These are phyloP conservation scores for Chlorociboria aeruginascens DNA, from an alignment of 495 filamentous ascomycete genomes.

Conservation along the genomic window DNA sequence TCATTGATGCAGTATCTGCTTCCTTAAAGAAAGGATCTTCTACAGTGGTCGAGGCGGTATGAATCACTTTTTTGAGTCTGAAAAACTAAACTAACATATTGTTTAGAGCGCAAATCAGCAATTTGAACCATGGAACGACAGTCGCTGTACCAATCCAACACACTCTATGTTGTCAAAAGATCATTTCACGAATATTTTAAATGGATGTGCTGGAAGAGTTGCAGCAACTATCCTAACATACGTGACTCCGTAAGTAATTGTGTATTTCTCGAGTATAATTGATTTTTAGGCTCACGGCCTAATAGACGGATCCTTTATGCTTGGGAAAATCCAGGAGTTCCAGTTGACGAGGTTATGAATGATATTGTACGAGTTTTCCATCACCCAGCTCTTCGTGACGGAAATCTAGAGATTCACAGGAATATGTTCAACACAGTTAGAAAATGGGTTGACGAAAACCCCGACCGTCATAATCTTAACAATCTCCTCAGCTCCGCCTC, in stretches of 20 bases:
- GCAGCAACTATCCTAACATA: constrained; percentile 72
- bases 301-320: constrained; percentile 65
- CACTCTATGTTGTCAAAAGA: constrained; percentile 97
- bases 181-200: constrained; percentile 85
- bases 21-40: constrained; percentile 74
- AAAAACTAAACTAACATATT: neutral
- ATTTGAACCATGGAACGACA: constrained; percentile 82
- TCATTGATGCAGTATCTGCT: constrained; percentile 78
- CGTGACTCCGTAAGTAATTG: constrained; percentile 50
- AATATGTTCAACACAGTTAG: constrained; percentile 79
- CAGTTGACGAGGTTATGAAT: constrained; percentile 63
- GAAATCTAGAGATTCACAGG: constrained; percentile 60
- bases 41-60: constrained; percentile 52
- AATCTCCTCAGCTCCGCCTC: constrained; percentile 61
- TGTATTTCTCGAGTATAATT: neutral
- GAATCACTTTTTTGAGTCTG: neutral
- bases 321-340: constrained; percentile 74
- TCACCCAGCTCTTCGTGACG: constrained; percentile 70
- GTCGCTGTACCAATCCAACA: constrained; percentile 76
- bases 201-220: constrained; percentile 74
- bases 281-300: neutral
- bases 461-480: constrained; percentile 55
- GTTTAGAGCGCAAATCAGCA: constrained; percentile 57
- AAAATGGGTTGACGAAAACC: constrained; percentile 56
- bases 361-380: constrained; percentile 77